Base-by-base conservation (phyloP, 2,329 filamentous ascomycete species). In the Daldinia sp. region DNA sequence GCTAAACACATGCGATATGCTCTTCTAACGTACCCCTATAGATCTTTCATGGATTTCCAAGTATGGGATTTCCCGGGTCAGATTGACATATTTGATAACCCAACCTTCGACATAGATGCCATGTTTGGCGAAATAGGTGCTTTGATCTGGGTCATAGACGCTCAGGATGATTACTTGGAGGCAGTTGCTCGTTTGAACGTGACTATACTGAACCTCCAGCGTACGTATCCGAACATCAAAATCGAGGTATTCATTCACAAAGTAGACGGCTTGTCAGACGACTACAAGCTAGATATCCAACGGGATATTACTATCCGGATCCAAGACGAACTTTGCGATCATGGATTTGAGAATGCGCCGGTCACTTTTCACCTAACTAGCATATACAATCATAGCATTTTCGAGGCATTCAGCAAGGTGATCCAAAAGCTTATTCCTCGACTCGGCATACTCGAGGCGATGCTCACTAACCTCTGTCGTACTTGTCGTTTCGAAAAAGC, bases 231-330 rank as follows among this genome's bases (percentile, higher is more conserved):
- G 1, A 90, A 92, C 74, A 95, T 98, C 79, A 97, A 97, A 77
- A 91, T 99, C 68, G 94, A 98, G 76, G 94, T 99, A 51, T 98
- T 99, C 78, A 96, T 99, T 71, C 95, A 99, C 84, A 99, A 99
- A 77, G 94, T 97, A 30, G 95, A 99, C 75, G 94, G 94, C n/a
- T 84, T 99, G 13, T 95, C 92, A 25, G 95, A 98, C 70, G 95
- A 99, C 77, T 98, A 95, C 82, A 94, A 95, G 75, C 88, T 94
- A 61, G 95, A 99, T 73, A 96, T 96, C 15, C 95, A 96, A 80
- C 90, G 95, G 61, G 95, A 99, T 78, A 96, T 99, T 67, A 94
- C 94, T 53, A 96, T 98, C 75, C 90, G 93, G 35, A 97, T 98
- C 66, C 93, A 96, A 72, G 95, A 99, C 75, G 95, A 99, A 76